phyloP scores from a whole-genome alignment of 805 yeast genomes.

The Candida pseudoglaebosa region DNA sequence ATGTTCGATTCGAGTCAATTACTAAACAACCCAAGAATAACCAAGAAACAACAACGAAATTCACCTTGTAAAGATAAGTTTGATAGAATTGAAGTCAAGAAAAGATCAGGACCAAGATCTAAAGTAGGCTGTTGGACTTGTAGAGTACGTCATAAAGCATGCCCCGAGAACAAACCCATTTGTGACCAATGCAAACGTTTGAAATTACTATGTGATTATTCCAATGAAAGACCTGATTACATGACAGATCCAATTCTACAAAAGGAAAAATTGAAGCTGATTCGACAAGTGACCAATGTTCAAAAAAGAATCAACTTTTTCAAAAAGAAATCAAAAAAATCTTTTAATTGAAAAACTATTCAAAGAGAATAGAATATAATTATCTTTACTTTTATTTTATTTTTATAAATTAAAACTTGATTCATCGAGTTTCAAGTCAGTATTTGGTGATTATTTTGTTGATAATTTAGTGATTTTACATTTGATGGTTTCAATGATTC shows the following conservation, averaged over 20 bases:
- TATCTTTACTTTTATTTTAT: too few species aligned
- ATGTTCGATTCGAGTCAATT: too few species aligned
- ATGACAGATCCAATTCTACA: slow-evolving; percentile 43
- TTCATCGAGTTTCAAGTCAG: too few species aligned
- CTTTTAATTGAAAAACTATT: too few species aligned
- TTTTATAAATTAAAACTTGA: too few species aligned
- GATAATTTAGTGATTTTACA: too few species aligned
- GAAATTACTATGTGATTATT: slow-evolving; percentile 56
- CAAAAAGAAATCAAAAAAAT: slow-evolving; percentile 8
- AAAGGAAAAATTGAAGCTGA: slow-evolving; percentile 46
- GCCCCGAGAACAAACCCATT: slow-evolving; percentile 60
- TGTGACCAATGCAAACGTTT: slow-evolving; percentile 58
- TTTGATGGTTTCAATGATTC: too few species aligned
- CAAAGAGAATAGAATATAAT: too few species aligned
- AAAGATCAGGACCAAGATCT: slow-evolving; percentile 32
- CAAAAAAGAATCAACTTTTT: slow-evolving; percentile 15
- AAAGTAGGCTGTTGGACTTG: slow-evolving; percentile 79
- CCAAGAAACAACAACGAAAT: too few species aligned
- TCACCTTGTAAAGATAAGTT: neutral
- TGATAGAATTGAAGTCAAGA: slow-evolving; percentile 12
- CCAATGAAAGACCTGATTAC: slow-evolving; percentile 47
- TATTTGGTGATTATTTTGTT: too few species aligned
- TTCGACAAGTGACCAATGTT: slow-evolving; percentile 41
- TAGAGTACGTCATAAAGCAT: slow-evolving; percentile 65
- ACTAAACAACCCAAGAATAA: too few species aligned